Conservation (phyloP, 495 filamentous ascomycete species). For the Penicillium antarcticum region DNA sequence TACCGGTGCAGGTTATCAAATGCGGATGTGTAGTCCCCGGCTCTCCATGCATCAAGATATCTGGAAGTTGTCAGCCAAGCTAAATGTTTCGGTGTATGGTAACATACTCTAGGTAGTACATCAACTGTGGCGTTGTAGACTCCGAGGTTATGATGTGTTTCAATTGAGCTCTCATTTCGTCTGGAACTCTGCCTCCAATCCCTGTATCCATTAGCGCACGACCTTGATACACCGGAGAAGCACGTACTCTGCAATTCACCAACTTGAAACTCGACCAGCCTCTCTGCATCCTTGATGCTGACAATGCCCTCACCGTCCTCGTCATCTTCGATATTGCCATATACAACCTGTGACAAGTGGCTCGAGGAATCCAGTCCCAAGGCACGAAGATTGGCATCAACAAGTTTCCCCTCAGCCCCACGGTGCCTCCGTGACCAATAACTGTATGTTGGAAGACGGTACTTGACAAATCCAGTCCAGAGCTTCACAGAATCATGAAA, state of each 20-base stretch:
- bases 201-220: conserved; percentile 39
- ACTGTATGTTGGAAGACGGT: conserved; percentile 68
- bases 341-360: conserved; percentile 56
- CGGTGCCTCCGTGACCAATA: conserved; percentile 71
- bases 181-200: conserved; percentile 66
- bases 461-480: conserved; percentile 77
- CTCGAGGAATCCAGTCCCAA: conserved; percentile 35
- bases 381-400: conserved; percentile 61
- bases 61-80: conserved; percentile 28
- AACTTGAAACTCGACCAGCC: conserved; percentile 82
- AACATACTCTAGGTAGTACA: conserved; percentile 71
- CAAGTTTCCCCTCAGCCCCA: conserved; percentile 54
- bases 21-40: conserved; percentile 84
- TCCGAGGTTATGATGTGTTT: conserved; percentile 62
- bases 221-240: not conserved
- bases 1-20: conserved; percentile 93
- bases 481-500: conserved; percentile 73
- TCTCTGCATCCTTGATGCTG: conserved; percentile 81
- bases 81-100: not conserved
- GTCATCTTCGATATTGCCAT: conserved; percentile 56
- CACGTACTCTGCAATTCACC: conserved; percentile 76
- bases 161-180: conserved; percentile 63
- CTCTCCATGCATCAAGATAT: conserved; percentile 86
- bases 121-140: conserved; percentile 64
- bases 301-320: conserved; percentile 42